Percentiles rank a stretch among this genome's conserved stretches.
Evolutionary conservation across 148 eudicot genomes (phyloP).

Genomic region (Amaranthus hypochondriacus): DNA sequence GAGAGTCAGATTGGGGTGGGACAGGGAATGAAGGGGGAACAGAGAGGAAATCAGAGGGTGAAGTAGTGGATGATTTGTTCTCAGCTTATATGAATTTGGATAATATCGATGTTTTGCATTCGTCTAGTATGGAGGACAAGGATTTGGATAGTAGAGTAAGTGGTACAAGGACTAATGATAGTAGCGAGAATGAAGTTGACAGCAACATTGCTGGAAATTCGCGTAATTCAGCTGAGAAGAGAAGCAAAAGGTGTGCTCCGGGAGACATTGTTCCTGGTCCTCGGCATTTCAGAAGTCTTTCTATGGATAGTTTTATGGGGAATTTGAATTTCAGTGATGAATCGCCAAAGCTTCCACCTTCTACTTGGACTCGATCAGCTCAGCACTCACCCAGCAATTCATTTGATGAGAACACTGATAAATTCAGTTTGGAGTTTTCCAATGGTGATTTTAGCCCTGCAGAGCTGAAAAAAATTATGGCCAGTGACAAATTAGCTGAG

Average conservation of each 20-base stretch:
- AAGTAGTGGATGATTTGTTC: constrained; percentile 30
- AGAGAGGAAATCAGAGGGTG: constrained; percentile 30
- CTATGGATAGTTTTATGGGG: constrained; percentile 55
- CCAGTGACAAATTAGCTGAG: constrained; percentile 48
- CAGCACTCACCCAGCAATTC: constrained; percentile 37
- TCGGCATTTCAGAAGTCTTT: constrained; percentile 44
- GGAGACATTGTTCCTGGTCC: constrained; percentile 30
- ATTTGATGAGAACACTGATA: constrained; percentile 27
- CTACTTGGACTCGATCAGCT: constrained; percentile 27
- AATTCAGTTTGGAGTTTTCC: constrained; percentile 39
- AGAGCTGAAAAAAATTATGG: constrained; percentile 51
- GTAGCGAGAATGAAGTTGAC: constrained; percentile 51
- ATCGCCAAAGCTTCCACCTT: constrained; percentile 33
- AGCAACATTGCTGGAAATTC: constrained; percentile 28
- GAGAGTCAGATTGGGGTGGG: constrained; percentile 21
- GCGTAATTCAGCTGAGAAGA: constrained; percentile 18
- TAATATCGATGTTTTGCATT: constrained; percentile 31
- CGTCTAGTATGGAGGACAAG: constrained; percentile 39
- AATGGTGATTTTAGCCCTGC: constrained; percentile 39
- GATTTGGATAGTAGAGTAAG: constrained; percentile 43
- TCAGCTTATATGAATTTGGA: constrained; percentile 45
- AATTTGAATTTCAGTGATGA: constrained; percentile 34
- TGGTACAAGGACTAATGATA: constrained; percentile 41
- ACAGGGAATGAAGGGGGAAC: constrained; percentile 1
- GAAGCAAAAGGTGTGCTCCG: constrained; percentile 27